phyloP scores from a whole-genome alignment of 192 early-diverging fungal genomes.

The Coemansia sp. region DNA sequence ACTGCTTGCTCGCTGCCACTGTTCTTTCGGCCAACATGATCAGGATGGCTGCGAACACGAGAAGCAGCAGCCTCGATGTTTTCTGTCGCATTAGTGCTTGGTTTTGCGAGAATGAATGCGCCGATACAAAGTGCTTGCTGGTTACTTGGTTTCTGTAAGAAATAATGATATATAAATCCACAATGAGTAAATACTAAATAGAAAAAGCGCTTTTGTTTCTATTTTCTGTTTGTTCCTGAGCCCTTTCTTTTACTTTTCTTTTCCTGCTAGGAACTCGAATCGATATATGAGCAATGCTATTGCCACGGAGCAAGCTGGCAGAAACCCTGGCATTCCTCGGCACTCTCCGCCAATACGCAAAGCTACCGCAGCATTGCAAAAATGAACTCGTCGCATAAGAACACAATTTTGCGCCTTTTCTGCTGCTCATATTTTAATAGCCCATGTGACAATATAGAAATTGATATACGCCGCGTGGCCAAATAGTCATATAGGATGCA shows the following conservation, averaged over 20 bases:
- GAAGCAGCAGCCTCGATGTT: constrained; percentile 1
- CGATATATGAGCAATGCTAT: not conserved
- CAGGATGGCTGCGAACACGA: constrained; percentile 9
- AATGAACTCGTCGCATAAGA: too few species aligned
- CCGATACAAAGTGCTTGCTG: too few species aligned
- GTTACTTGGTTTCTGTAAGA: too few species aligned
- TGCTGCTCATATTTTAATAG: not conserved
- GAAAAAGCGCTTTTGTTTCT: too few species aligned
- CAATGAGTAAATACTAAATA: not conserved
- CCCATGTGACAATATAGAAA: not conserved
- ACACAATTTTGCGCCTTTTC: too few species aligned
- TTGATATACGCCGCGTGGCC: too few species aligned
- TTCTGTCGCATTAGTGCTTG: constrained; percentile 1
- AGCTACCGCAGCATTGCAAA: too few species aligned
- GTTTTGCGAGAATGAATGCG: too few species aligned
- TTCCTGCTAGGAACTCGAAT: not conserved
- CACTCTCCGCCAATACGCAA: not conserved
- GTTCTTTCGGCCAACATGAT: not conserved
- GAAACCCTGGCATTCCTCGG: not conserved
- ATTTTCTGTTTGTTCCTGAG: not conserved
- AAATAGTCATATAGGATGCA: too few species aligned
- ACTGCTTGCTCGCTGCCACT: constrained; percentile 7
- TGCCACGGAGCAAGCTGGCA: not conserved
- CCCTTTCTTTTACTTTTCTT: not conserved
- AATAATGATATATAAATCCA: not conserved